phyloP scores from a whole-genome alignment of 768 basidiomycete species.

The Rhizopogon sp. region DNA sequence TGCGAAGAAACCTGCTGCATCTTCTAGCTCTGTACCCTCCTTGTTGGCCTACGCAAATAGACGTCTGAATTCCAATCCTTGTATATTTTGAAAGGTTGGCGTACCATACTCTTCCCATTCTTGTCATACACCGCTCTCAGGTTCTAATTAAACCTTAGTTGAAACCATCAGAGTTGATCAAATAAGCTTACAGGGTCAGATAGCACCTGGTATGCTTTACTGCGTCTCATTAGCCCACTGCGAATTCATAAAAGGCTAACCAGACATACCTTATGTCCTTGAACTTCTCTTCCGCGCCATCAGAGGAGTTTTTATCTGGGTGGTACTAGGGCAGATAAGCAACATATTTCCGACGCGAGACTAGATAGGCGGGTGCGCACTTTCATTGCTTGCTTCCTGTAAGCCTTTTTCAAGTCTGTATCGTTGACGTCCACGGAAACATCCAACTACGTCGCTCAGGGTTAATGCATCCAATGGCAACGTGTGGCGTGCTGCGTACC shows the following conservation, averaged over 20 bases:
- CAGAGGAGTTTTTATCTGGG: conserved; percentile 90
- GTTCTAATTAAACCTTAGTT: conserved; percentile 41
- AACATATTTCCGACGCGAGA: background rate
- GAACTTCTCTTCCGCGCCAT: conserved; percentile 95
- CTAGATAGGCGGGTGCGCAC: conserved; percentile 36
- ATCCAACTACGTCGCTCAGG: conserved; percentile 45
- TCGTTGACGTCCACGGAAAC: conserved; percentile 72
- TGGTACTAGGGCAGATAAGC: conserved; percentile 56
- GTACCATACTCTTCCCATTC: conserved; percentile 85
- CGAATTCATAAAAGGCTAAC: conserved; percentile 2
- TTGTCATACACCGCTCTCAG: conserved; percentile 89
- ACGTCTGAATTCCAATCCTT: conserved; percentile 2
- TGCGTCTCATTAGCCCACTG: conserved; percentile 24
- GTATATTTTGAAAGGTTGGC: conserved; percentile 17
- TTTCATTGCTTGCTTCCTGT: conserved; percentile 92
- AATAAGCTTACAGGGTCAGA: conserved; percentile 64
- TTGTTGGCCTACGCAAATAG: conserved; percentile 52
- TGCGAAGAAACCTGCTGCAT: conserved; percentile 92
- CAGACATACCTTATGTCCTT: conserved; percentile 81
- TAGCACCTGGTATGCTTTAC: conserved; percentile 94
- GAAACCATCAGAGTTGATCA: conserved; percentile 2
- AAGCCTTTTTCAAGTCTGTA: conserved; percentile 88
- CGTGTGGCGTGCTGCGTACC: conserved; percentile 35
- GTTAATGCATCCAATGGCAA: background rate
- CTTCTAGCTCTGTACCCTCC: conserved; percentile 81